Conservation (phyloP, 331 rosid genomes). For the Malus hybrid region DNA sequence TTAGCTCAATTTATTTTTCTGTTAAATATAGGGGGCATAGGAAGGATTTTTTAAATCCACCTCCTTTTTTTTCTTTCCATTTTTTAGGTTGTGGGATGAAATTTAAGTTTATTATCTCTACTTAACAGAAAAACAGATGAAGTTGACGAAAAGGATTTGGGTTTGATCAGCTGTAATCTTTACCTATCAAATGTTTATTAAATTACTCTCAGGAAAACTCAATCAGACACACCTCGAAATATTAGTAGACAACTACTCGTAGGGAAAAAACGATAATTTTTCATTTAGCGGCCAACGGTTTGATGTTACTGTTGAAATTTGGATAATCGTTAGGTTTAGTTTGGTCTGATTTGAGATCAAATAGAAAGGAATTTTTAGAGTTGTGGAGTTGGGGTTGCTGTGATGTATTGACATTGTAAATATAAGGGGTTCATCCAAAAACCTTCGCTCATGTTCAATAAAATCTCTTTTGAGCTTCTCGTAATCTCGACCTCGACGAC, state of each 20-base stretch:
- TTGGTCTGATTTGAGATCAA: constrained; percentile 17
- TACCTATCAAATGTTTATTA: too few species aligned
- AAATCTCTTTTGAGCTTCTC: background rate
- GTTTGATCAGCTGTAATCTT: background rate
- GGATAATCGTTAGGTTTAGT: constrained; percentile 16
- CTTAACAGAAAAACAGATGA: too few species aligned
- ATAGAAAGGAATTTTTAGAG: background rate
- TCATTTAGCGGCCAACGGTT: background rate
- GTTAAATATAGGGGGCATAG: too few species aligned
- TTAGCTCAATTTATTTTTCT: too few species aligned
- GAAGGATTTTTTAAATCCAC: too few species aligned
- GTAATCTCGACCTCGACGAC: background rate
- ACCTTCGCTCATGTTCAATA: constrained; percentile 40
- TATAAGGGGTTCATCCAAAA: constrained; percentile 54
- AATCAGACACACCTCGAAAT: too few species aligned
- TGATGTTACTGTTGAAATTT: constrained; percentile 13
- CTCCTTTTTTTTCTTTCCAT: too few species aligned
- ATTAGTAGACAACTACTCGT: too few species aligned
- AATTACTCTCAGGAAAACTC: background rate
- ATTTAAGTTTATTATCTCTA: too few species aligned
- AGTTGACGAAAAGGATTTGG: too few species aligned
- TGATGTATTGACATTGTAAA: constrained; percentile 60
- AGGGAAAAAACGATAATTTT: too few species aligned
- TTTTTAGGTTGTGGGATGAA: too few species aligned
- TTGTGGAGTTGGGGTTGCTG: constrained; percentile 25